A percentile compares a stretch with the other conserved stretches of the same genome.
Conservation (phyloP, 495 filamentous ascomycete genomes). For the Hypoxylon rickii region DNA sequence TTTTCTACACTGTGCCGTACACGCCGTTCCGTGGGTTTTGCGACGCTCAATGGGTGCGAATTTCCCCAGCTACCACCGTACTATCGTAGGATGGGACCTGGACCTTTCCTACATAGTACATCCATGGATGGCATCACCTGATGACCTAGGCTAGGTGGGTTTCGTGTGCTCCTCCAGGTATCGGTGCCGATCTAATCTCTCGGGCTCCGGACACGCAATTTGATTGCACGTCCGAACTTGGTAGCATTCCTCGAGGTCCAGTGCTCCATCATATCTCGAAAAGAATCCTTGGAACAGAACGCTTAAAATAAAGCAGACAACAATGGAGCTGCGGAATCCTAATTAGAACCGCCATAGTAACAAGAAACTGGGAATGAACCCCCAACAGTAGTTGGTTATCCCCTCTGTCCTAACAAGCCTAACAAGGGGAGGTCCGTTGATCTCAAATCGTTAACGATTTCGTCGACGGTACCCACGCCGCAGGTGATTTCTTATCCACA, state of each 20-base stretch:
- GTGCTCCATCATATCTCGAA: too few relatives aligned
- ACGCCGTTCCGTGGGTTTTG: too few relatives aligned
- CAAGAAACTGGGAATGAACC: not conserved
- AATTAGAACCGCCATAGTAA: not conserved
- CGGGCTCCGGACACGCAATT: too few relatives aligned
- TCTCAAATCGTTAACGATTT: not conserved
- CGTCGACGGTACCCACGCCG: not conserved
- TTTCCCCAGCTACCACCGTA: too few relatives aligned
- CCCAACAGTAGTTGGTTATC: not conserved
- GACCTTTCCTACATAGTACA: not conserved
- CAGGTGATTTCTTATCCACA: conserved; percentile 7
- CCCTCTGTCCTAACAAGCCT: not conserved
- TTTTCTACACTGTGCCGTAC: conserved; percentile 26
- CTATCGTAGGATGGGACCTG: conserved; percentile 1
- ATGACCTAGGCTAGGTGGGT: conserved; percentile 5
- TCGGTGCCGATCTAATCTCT: too few relatives aligned
- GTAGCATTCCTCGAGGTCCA: not conserved
- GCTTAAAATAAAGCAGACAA: not conserved
- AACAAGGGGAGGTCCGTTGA: conserved; percentile 7
- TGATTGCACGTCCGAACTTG: not conserved
- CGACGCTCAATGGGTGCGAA: too few relatives aligned
- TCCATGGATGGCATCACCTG: conserved; percentile 8
- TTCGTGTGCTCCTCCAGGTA: conserved; percentile 32
- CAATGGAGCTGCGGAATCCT: not conserved
- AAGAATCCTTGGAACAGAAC: not conserved